phyloP scores from a whole-genome alignment of 2,329 filamentous ascomycete species.

The Incumbomyces lentus region DNA sequence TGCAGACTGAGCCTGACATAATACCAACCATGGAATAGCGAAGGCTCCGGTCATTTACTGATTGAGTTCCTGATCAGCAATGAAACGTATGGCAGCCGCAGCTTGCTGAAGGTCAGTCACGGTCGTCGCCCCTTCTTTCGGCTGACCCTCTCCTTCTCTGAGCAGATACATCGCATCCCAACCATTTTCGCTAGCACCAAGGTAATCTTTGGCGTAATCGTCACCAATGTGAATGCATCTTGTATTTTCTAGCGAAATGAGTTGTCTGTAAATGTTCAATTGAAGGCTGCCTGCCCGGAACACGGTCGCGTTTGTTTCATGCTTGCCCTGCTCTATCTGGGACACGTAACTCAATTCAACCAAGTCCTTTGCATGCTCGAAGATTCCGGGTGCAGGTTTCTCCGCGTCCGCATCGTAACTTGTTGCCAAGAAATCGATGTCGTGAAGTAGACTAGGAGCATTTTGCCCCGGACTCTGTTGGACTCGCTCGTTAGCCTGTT shows the following conservation, averaged over 20 bases:
- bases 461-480: slow-evolving; percentile 16
- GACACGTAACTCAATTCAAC: slow-evolving; percentile 8
- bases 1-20: too few species aligned
- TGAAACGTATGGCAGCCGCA: slow-evolving; percentile 3
- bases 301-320: too few species aligned
- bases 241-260: slow-evolving; percentile 1
- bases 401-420: slow-evolving; percentile 38
- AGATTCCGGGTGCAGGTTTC: slow-evolving; percentile 33
- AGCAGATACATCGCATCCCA: slow-evolving; percentile 3
- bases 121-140: neutral
- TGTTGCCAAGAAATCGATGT: slow-evolving; percentile 36
- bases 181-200: neutral
- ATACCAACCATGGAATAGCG: too few species aligned
- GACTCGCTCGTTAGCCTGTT: neutral
- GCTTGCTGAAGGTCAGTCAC: slow-evolving; percentile 4
- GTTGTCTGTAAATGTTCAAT: slow-evolving; percentile 17
- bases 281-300: neutral
- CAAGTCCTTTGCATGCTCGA: slow-evolving; percentile 26
- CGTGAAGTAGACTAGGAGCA: slow-evolving; percentile 17
- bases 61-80: neutral
- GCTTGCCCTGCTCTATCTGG: slow-evolving; percentile 8
- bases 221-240: slow-evolving; percentile 35
- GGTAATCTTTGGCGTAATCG: slow-evolving; percentile 32
- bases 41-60: too few species aligned
- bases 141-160: slow-evolving; percentile 1